Base-by-base conservation (phyloP, 148 eudicot genomes). In the Rhododendron vialii region DNA sequence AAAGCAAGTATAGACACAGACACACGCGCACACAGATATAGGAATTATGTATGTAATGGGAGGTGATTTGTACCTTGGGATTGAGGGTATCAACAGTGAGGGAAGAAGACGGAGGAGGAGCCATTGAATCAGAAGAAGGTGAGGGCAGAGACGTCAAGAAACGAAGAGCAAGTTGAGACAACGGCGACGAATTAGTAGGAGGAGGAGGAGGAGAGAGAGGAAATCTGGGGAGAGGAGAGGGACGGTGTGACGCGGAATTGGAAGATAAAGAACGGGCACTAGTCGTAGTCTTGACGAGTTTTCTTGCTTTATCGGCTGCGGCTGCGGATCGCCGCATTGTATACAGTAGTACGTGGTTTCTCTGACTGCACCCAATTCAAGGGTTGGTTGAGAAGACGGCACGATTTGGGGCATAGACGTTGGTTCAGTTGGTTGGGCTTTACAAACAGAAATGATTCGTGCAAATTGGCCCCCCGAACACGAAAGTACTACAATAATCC, bases 271-370 rank as follows among this genome's bases (percentile, higher is more conserved):
- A 26, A 4, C 33, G 75, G 0, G 38, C 3, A 69, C 17, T 1
- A 17, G 82, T 83, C 76, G 80, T 73, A 67, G 77, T 81, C 65
- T 41, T 78, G 85, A 88, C 22, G 33, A 91, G 59, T 71, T 84
- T 78, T 82, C 87, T 91, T 12, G 94, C 77, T 89, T 85, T 90
- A 74, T 88, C 89, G 30, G 91, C 92, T 84, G 87, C 89, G 30
- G 91, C 92, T 84, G 87, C 91, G 78, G 92, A 93, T 92, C 85
- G 92, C 93, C 93, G 90, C 96, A 93, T 94, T 87, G 47, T 28
- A 24, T 26, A 12, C 1, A 22, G 67, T 83, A 12, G 13, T 15
- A 24, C 35, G 12, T 3, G 24, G 28, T 41, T 50, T 50, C 11
- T 59, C 79, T 30, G 30, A 30, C 30, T 22, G 22, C 50, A 57